Evolutionary conservation across 441 rosid species (phyloP), one percentile per base, ranked within the genome.

Genomic region (Gossypium davidsonii): DNA sequence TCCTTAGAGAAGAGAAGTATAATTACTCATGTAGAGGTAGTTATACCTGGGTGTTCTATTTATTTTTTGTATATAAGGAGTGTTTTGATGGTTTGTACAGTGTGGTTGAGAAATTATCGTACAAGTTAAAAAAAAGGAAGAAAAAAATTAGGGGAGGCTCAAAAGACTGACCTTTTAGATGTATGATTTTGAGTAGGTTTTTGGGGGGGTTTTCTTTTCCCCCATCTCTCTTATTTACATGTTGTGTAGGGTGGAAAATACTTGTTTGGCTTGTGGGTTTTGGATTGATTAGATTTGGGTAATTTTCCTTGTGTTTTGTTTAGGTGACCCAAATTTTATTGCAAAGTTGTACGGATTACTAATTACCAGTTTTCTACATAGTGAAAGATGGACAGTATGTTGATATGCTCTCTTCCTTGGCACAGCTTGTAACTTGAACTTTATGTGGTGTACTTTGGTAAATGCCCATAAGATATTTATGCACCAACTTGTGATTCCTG

Each of bases 31-130:
- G 39, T 39, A 76, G 62, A 64, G 81, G 77, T 82, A 77, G 76
- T 67, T 70, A 70, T 65, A 72, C 71, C 57, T 37, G 26, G 62
- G 53, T 77, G 25, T 52, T 63, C 21, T 53, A 15, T 62, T 56
- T 55, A 57, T 55, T 57, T 23, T 4, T 5, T 84, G 89, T 86
- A 85, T 73, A 92, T 85, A 83, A 82, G 72, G 77, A 77, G 84
- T 80, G 83, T 74, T 78, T 60, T 65, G 74, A 79, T 82, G 73
- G 74, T 44, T 83, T 89, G 93, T 90, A 90, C 87, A 89, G 86
- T 59, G 86, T 80, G 85, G 74, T 77, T 71, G 78, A 75, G 68
- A 73, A 73, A 21, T 75, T 62, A 44, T 70, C 65, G 71, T 76
- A 61, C 31, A 74, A 71, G 80, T 28, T 34, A 25, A 25, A 25